phyloP scores from a whole-genome alignment of 768 basidiomycete species.

The Gloeopeniophorella convolvens region DNA sequence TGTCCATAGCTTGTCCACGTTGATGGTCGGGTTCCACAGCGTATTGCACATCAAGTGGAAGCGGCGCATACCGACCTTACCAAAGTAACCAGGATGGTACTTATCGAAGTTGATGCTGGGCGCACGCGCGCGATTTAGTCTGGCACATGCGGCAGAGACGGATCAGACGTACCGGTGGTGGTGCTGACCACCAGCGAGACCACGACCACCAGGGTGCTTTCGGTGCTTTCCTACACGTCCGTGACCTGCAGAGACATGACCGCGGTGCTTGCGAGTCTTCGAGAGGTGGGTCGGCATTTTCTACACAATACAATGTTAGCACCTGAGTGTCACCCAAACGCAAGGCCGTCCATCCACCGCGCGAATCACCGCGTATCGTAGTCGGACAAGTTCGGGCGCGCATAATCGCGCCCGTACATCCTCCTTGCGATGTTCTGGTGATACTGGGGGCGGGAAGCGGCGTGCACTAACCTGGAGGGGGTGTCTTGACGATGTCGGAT shows the following conservation, averaged over 20 bases:
- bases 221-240: conserved; percentile 99
- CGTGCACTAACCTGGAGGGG: conserved; percentile 63
- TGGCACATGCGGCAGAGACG: neutral
- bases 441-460: conserved; percentile 17
- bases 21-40: conserved; percentile 93
- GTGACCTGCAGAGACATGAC: conserved; percentile 98
- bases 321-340: conserved; percentile 19
- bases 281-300: conserved; percentile 93
- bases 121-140: neutral
- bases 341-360: conserved; percentile 45
- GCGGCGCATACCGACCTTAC: conserved; percentile 99
- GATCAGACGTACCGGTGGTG: conserved; percentile 79
- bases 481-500: conserved; percentile 27
- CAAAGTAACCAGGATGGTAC: conserved; percentile 99
- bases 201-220: conserved; percentile 99
- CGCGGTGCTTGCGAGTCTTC: conserved; percentile 99
- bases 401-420: conserved; percentile 1
- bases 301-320: conserved; percentile 28
- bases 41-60: conserved; percentile 93
- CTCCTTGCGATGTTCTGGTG: conserved; percentile 21
- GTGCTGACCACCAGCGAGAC: conserved; percentile 99
- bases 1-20: conserved; percentile 96
- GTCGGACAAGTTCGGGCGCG: neutral
- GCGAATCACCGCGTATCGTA: conserved; percentile 18
- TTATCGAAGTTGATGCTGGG: conserved; percentile 92